phyloP scores from a whole-genome alignment of 2,329 filamentous ascomycete genomes.

The Helminthosporium solani region DNA sequence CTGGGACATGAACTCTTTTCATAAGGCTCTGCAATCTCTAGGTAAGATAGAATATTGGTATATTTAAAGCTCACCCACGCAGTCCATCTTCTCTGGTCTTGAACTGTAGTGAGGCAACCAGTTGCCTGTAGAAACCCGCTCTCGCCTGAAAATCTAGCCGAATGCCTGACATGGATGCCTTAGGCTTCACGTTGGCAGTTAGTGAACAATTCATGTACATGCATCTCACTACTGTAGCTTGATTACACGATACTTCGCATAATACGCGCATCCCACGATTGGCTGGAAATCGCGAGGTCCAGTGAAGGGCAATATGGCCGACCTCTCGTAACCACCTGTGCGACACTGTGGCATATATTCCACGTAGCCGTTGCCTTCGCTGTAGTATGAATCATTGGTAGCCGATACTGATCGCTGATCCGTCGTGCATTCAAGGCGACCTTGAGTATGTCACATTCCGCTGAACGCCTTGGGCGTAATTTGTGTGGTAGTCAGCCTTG shows the following conservation, averaged over 20 bases:
- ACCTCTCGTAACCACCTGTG: neutral
- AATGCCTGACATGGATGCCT: neutral
- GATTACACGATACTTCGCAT: neutral
- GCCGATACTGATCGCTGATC: no score
- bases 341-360: no score
- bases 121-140: neutral
- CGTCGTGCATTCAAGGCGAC: no score
- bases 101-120: conserved; percentile 1
- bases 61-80: neutral
- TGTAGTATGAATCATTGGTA: no score
- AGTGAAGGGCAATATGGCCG: conserved; percentile 1
- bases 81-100: neutral
- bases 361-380: no score
- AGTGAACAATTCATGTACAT: neutral
- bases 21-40: conserved; percentile 3
- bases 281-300: neutral
- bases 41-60: neutral
- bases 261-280: neutral
- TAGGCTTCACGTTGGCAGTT: neutral
- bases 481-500: no score
- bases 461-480: no score
- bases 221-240: neutral
- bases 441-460: no score
- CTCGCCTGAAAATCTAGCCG: neutral
- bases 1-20: neutral